Evolutionary conservation across 176 grass and related monocot genomes (phyloP).

Genomic region (Chloris gayana): DNA sequence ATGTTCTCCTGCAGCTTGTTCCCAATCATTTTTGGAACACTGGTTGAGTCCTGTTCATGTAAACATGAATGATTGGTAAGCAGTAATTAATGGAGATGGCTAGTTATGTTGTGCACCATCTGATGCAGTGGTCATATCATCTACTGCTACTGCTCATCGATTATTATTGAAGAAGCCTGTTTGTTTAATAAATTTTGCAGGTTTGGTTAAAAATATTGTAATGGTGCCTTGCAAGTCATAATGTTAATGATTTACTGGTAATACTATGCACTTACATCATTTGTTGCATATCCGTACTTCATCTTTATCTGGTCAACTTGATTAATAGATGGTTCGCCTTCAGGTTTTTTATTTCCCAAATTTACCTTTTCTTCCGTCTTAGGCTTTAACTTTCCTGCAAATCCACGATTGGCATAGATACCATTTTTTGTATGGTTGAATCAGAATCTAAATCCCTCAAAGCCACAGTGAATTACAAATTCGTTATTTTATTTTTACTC

Average conservation of each 20-base stretch:
- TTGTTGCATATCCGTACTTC: constrained; percentile 87
- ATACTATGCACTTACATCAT: constrained; percentile 60
- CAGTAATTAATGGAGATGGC: neutral
- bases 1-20: constrained; percentile 88
- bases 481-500: constrained; percentile 21
- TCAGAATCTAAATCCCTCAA: constrained; percentile 23
- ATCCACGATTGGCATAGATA: constrained; percentile 27
- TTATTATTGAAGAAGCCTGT: neutral
- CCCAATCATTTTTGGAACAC: constrained; percentile 71
- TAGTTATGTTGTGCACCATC: constrained; percentile 17
- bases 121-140: neutral
- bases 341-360: constrained; percentile 45
- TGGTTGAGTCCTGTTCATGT: constrained; percentile 68
- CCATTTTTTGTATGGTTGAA: constrained; percentile 12
- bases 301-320: constrained; percentile 92
- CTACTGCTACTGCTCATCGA: neutral
- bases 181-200: constrained; percentile 5
- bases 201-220: neutral
- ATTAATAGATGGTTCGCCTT: constrained; percentile 56
- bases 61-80: constrained; percentile 14
- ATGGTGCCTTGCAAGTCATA: constrained; percentile 4
- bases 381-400: constrained; percentile 77
- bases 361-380: constrained; percentile 72
- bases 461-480: constrained; percentile 32
- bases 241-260: neutral